A percentile compares a stretch with the other conserved stretches of the same genome.
These are phyloP conservation scores for Stephanodiscus triporus DNA, from an alignment of 108 stramenopile species.

Conservation along the genomic window DNA sequence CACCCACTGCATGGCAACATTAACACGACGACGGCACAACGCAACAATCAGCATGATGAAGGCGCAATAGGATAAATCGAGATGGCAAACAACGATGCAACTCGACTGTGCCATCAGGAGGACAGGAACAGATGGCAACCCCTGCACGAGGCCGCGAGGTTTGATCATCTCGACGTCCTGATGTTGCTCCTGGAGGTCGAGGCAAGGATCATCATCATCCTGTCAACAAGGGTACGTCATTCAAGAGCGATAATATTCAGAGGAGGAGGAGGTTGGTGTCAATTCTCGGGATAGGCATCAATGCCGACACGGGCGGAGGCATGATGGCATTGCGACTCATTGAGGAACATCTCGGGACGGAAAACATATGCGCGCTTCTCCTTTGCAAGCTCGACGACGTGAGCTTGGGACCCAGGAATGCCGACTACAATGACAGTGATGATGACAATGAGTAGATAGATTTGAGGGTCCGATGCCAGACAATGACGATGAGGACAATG, in stretches of 20 bases:
- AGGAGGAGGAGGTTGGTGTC: not conserved
- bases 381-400: conserved; percentile 33
- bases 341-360: conserved; percentile 35
- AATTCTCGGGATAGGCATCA: conserved; percentile 32
- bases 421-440: conserved; percentile 4
- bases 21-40: too few species aligned
- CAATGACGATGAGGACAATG: too few species aligned
- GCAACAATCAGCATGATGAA: too few species aligned
- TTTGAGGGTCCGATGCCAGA: too few species aligned
- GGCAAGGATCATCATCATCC: too few species aligned
- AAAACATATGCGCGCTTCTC: conserved; percentile 25
- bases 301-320: conserved; percentile 47
- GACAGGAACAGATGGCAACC: conserved; percentile 54
- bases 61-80: too few species aligned
- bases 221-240: not conserved
- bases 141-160: conserved; percentile 46
- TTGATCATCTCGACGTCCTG: conserved; percentile 28
- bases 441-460: too few species aligned
- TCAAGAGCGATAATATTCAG: too few species aligned
- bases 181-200: conserved; percentile 40
- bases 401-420: conserved; percentile 30
- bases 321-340: conserved; percentile 37
- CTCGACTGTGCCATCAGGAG: conserved; percentile 34
- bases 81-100: conserved; percentile 1
- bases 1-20: too few species aligned